Percentiles rank a stretch among this genome's conserved stretches.
Evolutionary conservation across 2,329 filamentous ascomycete species (phyloP).

Genomic region (Paramyrothecium sp.): DNA sequence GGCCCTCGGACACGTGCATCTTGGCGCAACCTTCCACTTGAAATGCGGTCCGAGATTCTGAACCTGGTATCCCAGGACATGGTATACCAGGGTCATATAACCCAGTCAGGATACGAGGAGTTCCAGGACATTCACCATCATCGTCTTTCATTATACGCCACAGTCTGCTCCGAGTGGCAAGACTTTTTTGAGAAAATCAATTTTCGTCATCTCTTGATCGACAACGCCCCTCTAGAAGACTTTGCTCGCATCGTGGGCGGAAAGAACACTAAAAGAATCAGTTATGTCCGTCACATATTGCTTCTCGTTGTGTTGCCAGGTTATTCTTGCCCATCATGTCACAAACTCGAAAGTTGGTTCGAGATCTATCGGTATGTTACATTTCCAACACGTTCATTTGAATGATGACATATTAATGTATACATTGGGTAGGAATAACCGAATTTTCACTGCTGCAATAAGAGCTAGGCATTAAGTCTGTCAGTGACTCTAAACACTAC

Average conservation of each 20-base stretch:
- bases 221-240: constrained; percentile 3
- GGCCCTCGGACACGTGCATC: too few relatives aligned
- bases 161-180: constrained; percentile 6
- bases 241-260: neutral
- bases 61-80: too few relatives aligned
- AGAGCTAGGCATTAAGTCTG: too few relatives aligned
- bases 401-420: too few relatives aligned
- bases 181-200: constrained; percentile 5
- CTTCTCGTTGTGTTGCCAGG: constrained; percentile 5
- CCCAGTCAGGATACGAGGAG: too few relatives aligned
- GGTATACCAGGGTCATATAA: too few relatives aligned
- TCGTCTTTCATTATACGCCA: constrained; percentile 4
- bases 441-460: too few relatives aligned
- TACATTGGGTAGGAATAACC: too few relatives aligned
- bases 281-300: neutral
- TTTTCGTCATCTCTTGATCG: constrained; percentile 6
- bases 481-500: constrained; percentile 5
- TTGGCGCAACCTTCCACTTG: too few relatives aligned
- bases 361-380: constrained; percentile 7
- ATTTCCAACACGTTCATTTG: constrained; percentile 1
- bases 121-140: neutral
- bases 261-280: too few relatives aligned
- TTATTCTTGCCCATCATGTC: constrained; percentile 6
- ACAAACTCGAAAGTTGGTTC: constrained; percentile 7
- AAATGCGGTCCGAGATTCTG: too few relatives aligned